Base-by-base conservation (phyloP, 352 stramenopile genomes). In the Globisporangium takayamanum region DNA sequence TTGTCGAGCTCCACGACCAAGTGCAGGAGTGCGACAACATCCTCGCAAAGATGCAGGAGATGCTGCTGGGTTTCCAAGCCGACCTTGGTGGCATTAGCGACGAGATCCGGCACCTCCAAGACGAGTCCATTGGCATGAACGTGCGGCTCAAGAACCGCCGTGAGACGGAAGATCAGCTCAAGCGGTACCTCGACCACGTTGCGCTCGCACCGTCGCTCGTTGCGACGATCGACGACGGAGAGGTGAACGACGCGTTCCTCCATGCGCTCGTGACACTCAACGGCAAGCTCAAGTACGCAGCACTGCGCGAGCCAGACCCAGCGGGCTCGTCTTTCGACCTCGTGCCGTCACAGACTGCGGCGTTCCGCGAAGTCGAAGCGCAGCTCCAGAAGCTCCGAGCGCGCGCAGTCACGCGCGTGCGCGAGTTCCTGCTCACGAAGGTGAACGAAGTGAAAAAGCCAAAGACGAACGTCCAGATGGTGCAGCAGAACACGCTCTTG, bases 401-500 rank as follows among this genome's bases (percentile, higher is more conserved):
- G 16, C 84, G 89, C 49, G 85, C 90, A 2, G 72, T 88, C 55
- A 68, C 71, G 8, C 78, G 78, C 16, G 89, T 94, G 36, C 78
- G 95, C 33, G 90, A 98, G 55, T 99, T 98, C 60, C 94, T 99
- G 50, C 75, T 98, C 55, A 72, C 86, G 58, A 85, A 94, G 63
- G 95, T 98, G 68, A 86, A 86, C 55, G 87, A 96, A 55, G 77
- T 99, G n/a, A 90, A 96, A 68, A 95, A 95, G 60, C 91, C 95
- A 39, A 98, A 99, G 75, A 99, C 96, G 1, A 99, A 99, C 75
- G 89, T 99, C 55, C 92, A 98, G 62, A 99, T 99, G 79, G 85
- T 99, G 58, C 97, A 99, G 78, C 93, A 98, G 55, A 96, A 98
- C 72, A 91, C 89, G 44, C 78, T 99, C 53, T 76, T 99, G 51